Evolutionary conservation across 192 early-diverging fungal species (phyloP).

Genomic region (Diversispora eburnea): DNA sequence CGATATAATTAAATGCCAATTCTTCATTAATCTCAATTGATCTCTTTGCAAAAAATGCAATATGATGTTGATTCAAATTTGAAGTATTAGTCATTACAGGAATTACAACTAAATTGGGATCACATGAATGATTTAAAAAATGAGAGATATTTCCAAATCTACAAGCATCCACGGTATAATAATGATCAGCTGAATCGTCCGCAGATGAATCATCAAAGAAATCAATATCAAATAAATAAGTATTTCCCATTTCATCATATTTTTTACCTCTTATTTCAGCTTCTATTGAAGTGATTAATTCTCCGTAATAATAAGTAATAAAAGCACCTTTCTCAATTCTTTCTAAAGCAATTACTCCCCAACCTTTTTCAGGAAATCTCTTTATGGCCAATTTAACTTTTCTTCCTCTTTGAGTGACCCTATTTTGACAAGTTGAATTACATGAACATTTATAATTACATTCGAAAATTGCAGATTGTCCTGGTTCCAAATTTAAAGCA

Average conservation of each 20-base stretch:
- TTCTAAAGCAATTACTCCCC: slow-evolving; percentile 51
- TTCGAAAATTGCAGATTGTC: slow-evolving; percentile 42
- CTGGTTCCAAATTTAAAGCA: not conserved
- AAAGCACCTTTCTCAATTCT: slow-evolving; percentile 47
- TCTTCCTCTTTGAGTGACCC: slow-evolving; percentile 50
- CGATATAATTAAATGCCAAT: slow-evolving; percentile 64
- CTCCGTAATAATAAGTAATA: slow-evolving; percentile 59
- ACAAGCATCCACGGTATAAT: slow-evolving; percentile 58
- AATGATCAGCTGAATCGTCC: not conserved
- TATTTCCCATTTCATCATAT: slow-evolving; percentile 34
- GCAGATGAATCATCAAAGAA: slow-evolving; percentile 11
- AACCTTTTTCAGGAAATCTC: slow-evolving; percentile 44
- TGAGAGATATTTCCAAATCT: slow-evolving; percentile 56
- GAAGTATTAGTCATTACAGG: slow-evolving; percentile 44
- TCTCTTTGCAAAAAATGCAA: slow-evolving; percentile 58
- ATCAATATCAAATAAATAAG: slow-evolving; percentile 55
- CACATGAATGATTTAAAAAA: slow-evolving; percentile 68
- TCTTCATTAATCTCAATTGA: slow-evolving; percentile 57
- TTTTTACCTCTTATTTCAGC: slow-evolving; percentile 34
- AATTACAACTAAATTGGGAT: slow-evolving; percentile 55
- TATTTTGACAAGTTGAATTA: slow-evolving; percentile 40
- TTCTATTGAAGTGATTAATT: slow-evolving; percentile 51
- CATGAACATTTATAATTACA: slow-evolving; percentile 51
- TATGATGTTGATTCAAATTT: slow-evolving; percentile 40
- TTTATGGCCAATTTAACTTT: slow-evolving; percentile 45